These are phyloP conservation scores for Mucor racemosus DNA, from an alignment of 371 early-diverging fungal genomes.

Conservation along the genomic window DNA sequence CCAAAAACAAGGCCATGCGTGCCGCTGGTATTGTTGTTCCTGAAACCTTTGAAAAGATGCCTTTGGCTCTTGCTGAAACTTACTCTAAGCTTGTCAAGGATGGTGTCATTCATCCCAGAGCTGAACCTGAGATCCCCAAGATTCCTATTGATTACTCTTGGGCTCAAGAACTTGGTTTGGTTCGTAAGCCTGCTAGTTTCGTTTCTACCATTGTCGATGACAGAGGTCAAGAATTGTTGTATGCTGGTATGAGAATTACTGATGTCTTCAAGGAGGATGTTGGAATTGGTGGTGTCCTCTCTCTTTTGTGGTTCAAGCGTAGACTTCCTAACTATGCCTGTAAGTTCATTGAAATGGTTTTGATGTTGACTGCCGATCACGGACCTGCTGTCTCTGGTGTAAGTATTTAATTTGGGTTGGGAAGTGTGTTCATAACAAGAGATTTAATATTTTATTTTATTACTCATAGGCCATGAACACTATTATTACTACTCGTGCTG, in stretches of 20 bases:
- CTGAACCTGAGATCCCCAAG: conserved; percentile 96
- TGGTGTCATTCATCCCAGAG: conserved; percentile 68
- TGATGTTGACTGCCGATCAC: conserved; percentile 99
- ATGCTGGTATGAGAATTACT: conserved; percentile 97
- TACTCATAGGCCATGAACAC: conserved; percentile 90
- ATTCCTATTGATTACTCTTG: conserved; percentile 98
- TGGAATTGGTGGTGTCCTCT: conserved; percentile 97
- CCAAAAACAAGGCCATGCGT: conserved; percentile 92
- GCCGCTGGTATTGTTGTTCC: conserved; percentile 93
- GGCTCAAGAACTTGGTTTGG: conserved; percentile 98
- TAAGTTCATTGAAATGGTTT: conserved; percentile 98
- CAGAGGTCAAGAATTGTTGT: conserved; percentile 97
- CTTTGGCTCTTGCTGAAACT: conserved; percentile 76
- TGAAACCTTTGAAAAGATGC: conserved; percentile 95
- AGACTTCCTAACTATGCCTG: conserved; percentile 93
- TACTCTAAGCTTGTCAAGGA: conserved; percentile 80
- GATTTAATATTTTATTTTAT: conserved; percentile 1
- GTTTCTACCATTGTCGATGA: conserved; percentile 98
- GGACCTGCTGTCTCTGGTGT: conserved; percentile 80
- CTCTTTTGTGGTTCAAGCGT: conserved; percentile 98
- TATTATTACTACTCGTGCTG: conserved; percentile 98
- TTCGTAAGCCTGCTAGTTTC: conserved; percentile 97
- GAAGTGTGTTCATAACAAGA: background rate
- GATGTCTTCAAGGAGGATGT: conserved; percentile 97
- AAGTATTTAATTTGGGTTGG: conserved; percentile 22